A percentile compares a stretch with the other conserved stretches of the same genome.
Conservation (phyloP, 768 basidiomycete species). For the Calocybe gangraenosa region DNA sequence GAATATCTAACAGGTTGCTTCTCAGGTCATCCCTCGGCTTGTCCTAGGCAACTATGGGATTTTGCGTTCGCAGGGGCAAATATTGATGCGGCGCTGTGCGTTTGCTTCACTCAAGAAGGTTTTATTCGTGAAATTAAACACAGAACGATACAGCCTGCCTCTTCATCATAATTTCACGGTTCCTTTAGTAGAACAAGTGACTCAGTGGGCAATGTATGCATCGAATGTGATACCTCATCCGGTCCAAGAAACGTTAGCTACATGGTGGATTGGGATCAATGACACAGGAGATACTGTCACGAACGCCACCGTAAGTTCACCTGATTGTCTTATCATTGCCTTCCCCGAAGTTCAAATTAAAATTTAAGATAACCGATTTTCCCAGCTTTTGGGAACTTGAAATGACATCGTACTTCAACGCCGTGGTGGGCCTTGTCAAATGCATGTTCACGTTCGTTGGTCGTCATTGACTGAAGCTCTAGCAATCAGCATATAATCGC, state of each 20-base stretch:
- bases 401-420: conserved; percentile 44
- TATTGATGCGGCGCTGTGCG: conserved; percentile 36
- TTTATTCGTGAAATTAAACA: neutral
- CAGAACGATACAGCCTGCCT: conserved; percentile 29
- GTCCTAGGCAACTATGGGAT: conserved; percentile 47
- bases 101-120: neutral
- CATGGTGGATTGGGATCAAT: conserved; percentile 61
- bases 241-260: conserved; percentile 36
- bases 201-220: conserved; percentile 43
- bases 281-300: conserved; percentile 48
- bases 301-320: conserved; percentile 29
- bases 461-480: neutral
- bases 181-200: conserved; percentile 44
- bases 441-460: neutral
- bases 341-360: neutral
- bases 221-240: conserved; percentile 42
- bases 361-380: conserved; percentile 40
- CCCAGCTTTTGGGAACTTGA: conserved; percentile 45
- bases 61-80: conserved; percentile 54
- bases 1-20: conserved; percentile 53
- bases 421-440: conserved; percentile 34
- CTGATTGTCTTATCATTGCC: neutral
- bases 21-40: conserved; percentile 36
- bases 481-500: conserved; percentile 36
- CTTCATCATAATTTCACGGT: conserved; percentile 45